phyloP scores from a whole-genome alignment of 2,329 filamentous ascomycete genomes.

The Colletotrichum plurivorum region DNA sequence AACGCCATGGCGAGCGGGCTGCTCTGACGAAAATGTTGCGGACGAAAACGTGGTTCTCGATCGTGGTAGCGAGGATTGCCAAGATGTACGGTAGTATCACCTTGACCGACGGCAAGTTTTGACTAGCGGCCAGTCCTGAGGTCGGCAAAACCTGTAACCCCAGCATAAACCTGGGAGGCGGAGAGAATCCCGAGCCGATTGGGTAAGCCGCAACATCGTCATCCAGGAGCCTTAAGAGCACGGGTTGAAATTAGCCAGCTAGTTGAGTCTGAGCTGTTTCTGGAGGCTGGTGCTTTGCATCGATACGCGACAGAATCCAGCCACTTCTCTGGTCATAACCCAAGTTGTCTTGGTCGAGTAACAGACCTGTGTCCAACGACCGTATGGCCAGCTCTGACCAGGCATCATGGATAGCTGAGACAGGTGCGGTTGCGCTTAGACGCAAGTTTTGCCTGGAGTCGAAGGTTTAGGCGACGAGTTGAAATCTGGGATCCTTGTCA shows the following conservation, averaged over 20 bases:
- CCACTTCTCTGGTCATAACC: neutral
- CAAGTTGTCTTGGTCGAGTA: neutral
- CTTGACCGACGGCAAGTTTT: conserved; percentile 16
- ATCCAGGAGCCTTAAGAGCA: neutral
- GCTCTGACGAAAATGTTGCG: neutral
- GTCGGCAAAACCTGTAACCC: conserved; percentile 14
- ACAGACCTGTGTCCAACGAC: conserved; percentile 2
- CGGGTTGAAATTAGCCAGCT: no score
- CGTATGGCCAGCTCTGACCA: neutral
- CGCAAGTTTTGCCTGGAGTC: neutral
- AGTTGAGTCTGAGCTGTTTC: neutral
- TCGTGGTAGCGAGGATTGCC: conserved; percentile 6
- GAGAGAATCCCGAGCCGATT: conserved; percentile 8
- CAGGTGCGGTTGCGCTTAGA: conserved; percentile 4
- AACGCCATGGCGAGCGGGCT: neutral
- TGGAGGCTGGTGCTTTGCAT: neutral
- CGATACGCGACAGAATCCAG: neutral
- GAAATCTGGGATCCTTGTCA: neutral
- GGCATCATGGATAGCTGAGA: neutral
- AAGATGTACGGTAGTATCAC: conserved; percentile 25
- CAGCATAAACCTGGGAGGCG: neutral
- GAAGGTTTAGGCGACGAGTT: conserved; percentile 23
- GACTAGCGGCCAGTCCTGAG: conserved; percentile 8
- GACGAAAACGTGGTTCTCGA: neutral
- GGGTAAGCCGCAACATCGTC: neutral